Evolutionary conservation across 2,329 filamentous ascomycete species (phyloP).

Genomic region (Helotiales sp.): DNA sequence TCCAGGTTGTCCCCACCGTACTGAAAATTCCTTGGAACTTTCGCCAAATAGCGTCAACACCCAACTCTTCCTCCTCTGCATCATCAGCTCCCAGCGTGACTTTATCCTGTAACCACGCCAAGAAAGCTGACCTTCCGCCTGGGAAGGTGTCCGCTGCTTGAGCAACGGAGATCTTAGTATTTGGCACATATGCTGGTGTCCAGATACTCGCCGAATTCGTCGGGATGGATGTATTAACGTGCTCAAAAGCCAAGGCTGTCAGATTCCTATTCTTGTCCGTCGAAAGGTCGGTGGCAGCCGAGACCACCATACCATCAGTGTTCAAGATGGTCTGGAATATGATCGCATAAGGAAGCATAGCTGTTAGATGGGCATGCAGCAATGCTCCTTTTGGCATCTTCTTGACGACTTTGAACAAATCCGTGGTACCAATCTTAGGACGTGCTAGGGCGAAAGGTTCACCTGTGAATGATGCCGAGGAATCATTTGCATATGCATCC

Average conservation of each 20-base stretch:
- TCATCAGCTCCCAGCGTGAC: neutral
- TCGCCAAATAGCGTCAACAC: slow-evolving; percentile 1
- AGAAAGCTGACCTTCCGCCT: slow-evolving; percentile 1
- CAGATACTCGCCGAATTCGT: neutral
- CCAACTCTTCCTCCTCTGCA: neutral
- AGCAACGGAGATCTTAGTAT: neutral
- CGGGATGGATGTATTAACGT: neutral
- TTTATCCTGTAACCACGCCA: neutral
- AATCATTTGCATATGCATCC: no score
- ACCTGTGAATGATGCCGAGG: neutral
- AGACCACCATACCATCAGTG: slow-evolving; percentile 2
- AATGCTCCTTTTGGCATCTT: slow-evolving; percentile 2
- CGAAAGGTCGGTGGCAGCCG: neutral
- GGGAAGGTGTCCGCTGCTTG: slow-evolving; percentile 3
- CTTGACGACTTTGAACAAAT: slow-evolving; percentile 6
- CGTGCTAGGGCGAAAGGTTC: neutral
- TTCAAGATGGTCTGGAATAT: slow-evolving; percentile 1
- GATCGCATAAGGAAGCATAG: slow-evolving; percentile 1
- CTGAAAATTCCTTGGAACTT: slow-evolving; percentile 4
- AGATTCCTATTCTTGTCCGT: neutral
- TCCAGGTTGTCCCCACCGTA: neutral
- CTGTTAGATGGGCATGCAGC: slow-evolving; percentile 2
- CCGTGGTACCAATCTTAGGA: neutral
- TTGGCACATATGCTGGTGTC: neutral
- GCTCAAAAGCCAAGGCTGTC: neutral